Percentiles rank a stretch among this genome's conserved stretches.
Conservation (phyloP, 2,329 filamentous ascomycete species). For the Xylariales sp. region DNA sequence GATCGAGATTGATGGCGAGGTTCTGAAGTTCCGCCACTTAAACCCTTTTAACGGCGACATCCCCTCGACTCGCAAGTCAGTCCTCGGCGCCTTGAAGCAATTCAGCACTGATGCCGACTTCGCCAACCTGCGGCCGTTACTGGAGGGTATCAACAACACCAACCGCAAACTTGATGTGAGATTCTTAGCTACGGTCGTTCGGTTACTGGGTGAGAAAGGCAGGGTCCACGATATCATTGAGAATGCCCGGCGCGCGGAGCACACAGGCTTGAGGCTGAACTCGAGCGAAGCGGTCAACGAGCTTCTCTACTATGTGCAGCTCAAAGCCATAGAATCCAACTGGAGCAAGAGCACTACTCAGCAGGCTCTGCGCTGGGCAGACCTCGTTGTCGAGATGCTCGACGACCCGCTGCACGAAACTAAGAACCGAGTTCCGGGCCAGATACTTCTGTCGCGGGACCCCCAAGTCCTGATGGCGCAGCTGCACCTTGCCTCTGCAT, state of each 20-base stretch:
- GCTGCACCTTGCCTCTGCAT: conserved; percentile 38
- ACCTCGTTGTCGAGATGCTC: conserved; percentile 45
- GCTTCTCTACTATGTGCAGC: conserved; percentile 32
- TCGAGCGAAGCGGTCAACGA: conserved; percentile 34
- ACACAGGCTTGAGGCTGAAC: conserved; percentile 41
- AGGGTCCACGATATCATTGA: conserved; percentile 44
- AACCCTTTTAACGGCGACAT: conserved; percentile 34
- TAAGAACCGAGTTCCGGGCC: conserved; percentile 9
- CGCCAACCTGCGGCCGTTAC: conserved; percentile 45
- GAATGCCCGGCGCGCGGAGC: conserved; percentile 38
- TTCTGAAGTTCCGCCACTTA: conserved; percentile 46
- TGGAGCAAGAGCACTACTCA: conserved; percentile 30
- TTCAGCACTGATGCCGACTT: conserved; percentile 49
- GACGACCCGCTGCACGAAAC: conserved; percentile 35
- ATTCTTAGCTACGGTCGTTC: conserved; percentile 35
- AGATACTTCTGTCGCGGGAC: conserved; percentile 31
- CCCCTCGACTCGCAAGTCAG: conserved; percentile 34
- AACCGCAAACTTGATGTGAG: conserved; percentile 28
- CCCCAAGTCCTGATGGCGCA: conserved; percentile 37
- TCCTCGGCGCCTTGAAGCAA: conserved; percentile 32
- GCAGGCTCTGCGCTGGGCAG: conserved; percentile 40
- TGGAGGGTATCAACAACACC: conserved; percentile 44
- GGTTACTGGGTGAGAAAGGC: conserved; percentile 33
- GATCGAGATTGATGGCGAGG: conserved; percentile 54
- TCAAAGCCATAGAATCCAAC: conserved; percentile 34